Evolutionary conservation across 768 basidiomycete genomes (phyloP).

Genomic region (Favolaschia claudopus): DNA sequence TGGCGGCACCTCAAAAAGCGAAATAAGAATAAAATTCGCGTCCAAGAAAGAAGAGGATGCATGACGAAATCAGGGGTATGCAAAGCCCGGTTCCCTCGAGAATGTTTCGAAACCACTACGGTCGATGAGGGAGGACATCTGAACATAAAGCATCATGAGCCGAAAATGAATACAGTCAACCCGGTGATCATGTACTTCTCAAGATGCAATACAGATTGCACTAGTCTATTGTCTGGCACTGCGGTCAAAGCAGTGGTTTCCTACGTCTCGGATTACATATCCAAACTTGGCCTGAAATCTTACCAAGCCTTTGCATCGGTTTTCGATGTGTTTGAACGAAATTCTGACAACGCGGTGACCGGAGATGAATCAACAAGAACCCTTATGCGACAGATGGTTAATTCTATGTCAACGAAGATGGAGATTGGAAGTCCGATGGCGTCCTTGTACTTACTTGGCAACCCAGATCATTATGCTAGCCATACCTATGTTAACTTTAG

Average conservation of each 20-base stretch:
- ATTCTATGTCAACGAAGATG: constrained; percentile 26
- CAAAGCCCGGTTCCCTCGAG: constrained; percentile 34
- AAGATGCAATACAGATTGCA: not conserved
- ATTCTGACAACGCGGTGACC: constrained; percentile 10
- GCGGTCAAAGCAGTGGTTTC: constrained; percentile 11
- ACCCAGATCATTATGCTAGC: constrained; percentile 44
- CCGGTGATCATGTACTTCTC: not conserved
- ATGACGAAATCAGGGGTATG: constrained; percentile 21
- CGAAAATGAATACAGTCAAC: not conserved
- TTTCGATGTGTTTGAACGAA: constrained; percentile 23
- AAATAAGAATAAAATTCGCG: constrained; percentile 1
- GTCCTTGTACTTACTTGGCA: constrained; percentile 37
- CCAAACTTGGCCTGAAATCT: not conserved
- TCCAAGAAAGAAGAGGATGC: constrained; percentile 7
- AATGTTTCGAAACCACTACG: constrained; percentile 1
- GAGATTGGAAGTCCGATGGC: constrained; percentile 45
- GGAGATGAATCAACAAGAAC: constrained; percentile 21
- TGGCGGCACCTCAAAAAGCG: constrained; percentile 4
- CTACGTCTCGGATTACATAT: constrained; percentile 5
- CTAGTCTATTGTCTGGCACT: constrained; percentile 3
- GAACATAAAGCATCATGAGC: not conserved
- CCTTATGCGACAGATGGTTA: constrained; percentile 8
- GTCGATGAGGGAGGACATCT: constrained; percentile 32
- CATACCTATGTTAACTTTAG: constrained; percentile 37
- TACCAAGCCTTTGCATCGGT: constrained; percentile 8